Evolutionary conservation across 1,284 basidiomycete genomes (phyloP).

Genomic region (Polyporus tsugae): DNA sequence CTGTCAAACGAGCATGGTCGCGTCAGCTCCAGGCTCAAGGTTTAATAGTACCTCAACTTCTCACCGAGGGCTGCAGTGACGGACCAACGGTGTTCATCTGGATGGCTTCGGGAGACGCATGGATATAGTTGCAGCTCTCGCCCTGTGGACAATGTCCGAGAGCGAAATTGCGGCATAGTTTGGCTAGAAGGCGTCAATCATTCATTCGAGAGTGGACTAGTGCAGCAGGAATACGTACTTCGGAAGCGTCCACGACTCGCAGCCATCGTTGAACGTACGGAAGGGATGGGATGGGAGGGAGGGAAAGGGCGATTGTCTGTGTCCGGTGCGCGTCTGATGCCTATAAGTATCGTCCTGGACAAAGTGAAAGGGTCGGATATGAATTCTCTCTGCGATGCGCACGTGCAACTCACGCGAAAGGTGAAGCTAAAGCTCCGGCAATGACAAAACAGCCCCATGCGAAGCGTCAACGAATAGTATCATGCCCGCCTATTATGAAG

Average conservation of each 20-base stretch:
- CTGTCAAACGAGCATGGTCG: conserved; percentile 20
- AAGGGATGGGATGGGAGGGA: conserved; percentile 25
- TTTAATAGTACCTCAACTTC: conserved; percentile 14
- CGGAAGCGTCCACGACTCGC: conserved; percentile 32
- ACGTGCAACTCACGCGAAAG: conserved; percentile 44
- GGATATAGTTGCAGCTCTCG: conserved; percentile 42
- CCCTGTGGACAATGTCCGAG: conserved; percentile 44
- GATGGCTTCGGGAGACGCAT: conserved; percentile 32
- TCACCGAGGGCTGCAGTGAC: conserved; percentile 25
- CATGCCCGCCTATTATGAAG: conserved; percentile 29
- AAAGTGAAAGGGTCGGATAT: conserved; percentile 41
- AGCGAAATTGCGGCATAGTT: conserved; percentile 44
- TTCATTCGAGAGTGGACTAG: neutral
- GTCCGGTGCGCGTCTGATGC: conserved; percentile 34
- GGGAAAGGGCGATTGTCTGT: conserved; percentile 31
- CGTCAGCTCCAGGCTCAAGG: conserved; percentile 18
- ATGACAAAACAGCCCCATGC: conserved; percentile 20
- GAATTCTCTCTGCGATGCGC: conserved; percentile 35
- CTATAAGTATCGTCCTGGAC: conserved; percentile 40
- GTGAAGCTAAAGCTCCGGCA: conserved; percentile 33
- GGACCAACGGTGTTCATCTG: conserved; percentile 19
- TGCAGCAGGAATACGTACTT: conserved; percentile 30
- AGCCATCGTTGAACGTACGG: conserved; percentile 27
- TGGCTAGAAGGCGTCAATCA: conserved; percentile 32
- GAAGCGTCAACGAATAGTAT: conserved; percentile 32